Evolutionary conservation across 73 alveolate species (phyloP).

Genomic region (Effrenium voratum): DNA sequence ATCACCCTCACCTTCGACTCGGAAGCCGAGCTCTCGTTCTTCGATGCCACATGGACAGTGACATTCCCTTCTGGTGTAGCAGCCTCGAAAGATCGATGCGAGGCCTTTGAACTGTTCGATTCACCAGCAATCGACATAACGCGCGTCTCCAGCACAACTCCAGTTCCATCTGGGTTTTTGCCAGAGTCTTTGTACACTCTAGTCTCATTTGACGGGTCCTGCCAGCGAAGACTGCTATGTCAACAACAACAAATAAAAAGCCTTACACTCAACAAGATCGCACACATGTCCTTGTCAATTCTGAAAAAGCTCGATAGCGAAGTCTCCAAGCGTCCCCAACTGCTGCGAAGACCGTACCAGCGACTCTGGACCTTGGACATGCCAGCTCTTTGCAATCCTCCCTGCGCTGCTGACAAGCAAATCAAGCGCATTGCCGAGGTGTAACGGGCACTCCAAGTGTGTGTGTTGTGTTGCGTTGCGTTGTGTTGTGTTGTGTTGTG

Average conservation of each 20-base stretch:
- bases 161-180: not conserved
- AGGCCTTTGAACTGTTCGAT: not conserved
- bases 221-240: too few relatives aligned
- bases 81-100: conserved; percentile 10
- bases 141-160: conserved; percentile 24
- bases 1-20: conserved; percentile 20
- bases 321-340: conserved; percentile 25
- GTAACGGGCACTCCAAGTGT: too few relatives aligned
- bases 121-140: conserved; percentile 30
- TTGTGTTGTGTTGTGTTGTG: too few relatives aligned
- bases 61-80: conserved; percentile 19
- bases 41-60: conserved; percentile 40
- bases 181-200: too few relatives aligned
- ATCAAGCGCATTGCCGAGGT: too few relatives aligned
- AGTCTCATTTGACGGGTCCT: too few relatives aligned
- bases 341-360: not conserved
- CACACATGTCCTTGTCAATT: not conserved
- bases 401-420: too few relatives aligned
- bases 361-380: not conserved
- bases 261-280: too few relatives aligned
- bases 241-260: too few relatives aligned
- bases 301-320: conserved; percentile 21
- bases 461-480: too few relatives aligned
- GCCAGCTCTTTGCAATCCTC: not conserved
- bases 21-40: not conserved